phyloP scores from a whole-genome alignment of 257 asterid species.

The Ocimum tenuiflorum region DNA sequence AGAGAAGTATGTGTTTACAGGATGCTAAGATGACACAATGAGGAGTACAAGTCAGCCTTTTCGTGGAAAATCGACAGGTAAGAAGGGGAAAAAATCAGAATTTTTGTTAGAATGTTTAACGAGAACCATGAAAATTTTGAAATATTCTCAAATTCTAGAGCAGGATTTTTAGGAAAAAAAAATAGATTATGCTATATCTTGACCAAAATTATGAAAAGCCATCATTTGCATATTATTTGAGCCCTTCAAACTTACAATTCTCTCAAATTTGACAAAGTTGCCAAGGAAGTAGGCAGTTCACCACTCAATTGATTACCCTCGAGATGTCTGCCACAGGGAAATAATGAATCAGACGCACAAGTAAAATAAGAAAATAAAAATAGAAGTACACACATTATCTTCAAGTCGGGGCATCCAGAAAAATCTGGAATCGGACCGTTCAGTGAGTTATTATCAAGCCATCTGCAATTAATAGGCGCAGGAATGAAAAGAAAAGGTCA shows the following conservation, averaged over 20 bases:
- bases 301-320: conserved; percentile 74
- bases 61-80: neutral
- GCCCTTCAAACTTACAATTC: conserved; percentile 68
- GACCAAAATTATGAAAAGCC: neutral
- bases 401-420: conserved; percentile 76
- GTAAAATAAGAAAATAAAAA: neutral
- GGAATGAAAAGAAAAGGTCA: conserved; percentile 2
- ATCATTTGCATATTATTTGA: neutral
- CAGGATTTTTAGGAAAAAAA: neutral
- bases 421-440: conserved; percentile 91
- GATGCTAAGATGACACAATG: neutral
- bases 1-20: neutral
- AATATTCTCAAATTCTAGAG: neutral
- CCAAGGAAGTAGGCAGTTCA: conserved; percentile 65
- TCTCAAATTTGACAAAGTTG: conserved; percentile 50
- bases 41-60: neutral
- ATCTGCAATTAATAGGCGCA: conserved; percentile 43
- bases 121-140: neutral
- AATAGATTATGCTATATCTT: neutral
- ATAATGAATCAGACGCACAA: conserved; percentile 13
- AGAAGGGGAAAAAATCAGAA: neutral
- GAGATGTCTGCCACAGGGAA: conserved; percentile 57
- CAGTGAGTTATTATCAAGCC: conserved; percentile 81
- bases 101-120: neutral
- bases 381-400: conserved; percentile 41